Conservation (phyloP, 257 asterid genomes). For the Nicotiana undulata region DNA sequence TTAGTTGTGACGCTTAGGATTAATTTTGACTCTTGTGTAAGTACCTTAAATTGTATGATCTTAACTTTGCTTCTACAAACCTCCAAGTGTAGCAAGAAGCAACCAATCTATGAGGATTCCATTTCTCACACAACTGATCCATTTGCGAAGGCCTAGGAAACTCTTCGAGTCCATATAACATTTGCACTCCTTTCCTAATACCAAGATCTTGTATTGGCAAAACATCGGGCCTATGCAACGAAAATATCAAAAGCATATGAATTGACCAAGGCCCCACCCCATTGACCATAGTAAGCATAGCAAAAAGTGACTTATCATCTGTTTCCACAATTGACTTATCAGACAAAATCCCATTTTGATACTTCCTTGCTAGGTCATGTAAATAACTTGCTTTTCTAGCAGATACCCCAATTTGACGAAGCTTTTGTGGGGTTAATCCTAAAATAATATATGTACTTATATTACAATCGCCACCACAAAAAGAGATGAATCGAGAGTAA, state of each 20-base stretch:
- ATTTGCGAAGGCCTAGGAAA: slow-evolving; percentile 88
- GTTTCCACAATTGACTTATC: slow-evolving; percentile 72
- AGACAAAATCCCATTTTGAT: slow-evolving; percentile 71
- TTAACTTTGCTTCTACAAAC: slow-evolving; percentile 62
- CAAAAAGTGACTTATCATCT: slow-evolving; percentile 87
- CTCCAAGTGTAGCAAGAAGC: slow-evolving; percentile 99
- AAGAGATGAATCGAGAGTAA: slow-evolving; percentile 64
- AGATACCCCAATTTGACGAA: slow-evolving; percentile 84
- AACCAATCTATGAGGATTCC: slow-evolving; percentile 93
- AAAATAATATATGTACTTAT: slow-evolving; percentile 62
- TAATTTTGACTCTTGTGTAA: no score
- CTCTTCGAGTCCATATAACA: slow-evolving; percentile 72
- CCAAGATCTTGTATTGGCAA: slow-evolving; percentile 87
- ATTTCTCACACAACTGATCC: slow-evolving; percentile 88
- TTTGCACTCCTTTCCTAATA: slow-evolving; percentile 86
- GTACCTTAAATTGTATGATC: no score
- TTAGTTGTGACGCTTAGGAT: no score
- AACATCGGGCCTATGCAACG: slow-evolving; percentile 88
- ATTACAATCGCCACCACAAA: slow-evolving; percentile 60
- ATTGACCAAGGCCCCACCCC: slow-evolving; percentile 98
- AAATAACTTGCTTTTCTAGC: slow-evolving; percentile 88
- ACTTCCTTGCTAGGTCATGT: slow-evolving; percentile 75
- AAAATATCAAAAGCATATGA: slow-evolving; percentile 92
- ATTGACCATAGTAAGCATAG: slow-evolving; percentile 93
- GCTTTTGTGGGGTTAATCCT: slow-evolving; percentile 59